These are phyloP conservation scores for Sanguinoderma infundibulare DNA, from an alignment of 1,284 basidiomycete species.

Conservation along the genomic window DNA sequence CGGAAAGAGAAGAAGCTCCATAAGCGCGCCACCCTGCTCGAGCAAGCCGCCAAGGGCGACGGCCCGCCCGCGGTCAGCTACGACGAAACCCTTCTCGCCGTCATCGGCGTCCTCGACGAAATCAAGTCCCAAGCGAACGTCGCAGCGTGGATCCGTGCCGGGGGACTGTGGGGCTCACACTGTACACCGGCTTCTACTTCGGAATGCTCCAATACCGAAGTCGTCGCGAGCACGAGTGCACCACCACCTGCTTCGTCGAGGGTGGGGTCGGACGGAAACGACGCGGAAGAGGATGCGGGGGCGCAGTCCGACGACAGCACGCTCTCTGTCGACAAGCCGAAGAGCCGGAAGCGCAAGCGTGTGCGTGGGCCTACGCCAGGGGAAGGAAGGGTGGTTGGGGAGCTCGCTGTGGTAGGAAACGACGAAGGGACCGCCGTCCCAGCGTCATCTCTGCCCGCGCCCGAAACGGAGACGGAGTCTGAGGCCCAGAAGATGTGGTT, in stretches of 20 bases:
- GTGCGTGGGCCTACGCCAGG: slow-evolving; percentile 7
- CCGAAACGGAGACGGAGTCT: neutral
- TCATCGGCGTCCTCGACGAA: slow-evolving; percentile 73
- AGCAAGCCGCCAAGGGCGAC: neutral
- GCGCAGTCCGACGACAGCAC: slow-evolving; percentile 15
- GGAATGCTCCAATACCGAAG: neutral
- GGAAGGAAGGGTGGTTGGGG: neutral
- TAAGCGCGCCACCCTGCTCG: slow-evolving; percentile 22
- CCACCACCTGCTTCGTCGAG: neutral
- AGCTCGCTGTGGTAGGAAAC: slow-evolving; percentile 23
- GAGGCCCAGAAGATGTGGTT: slow-evolving; percentile 54
- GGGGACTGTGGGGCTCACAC: slow-evolving; percentile 51
- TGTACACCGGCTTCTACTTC: slow-evolving; percentile 1
- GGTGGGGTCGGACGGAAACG: neutral
- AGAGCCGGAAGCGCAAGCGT: slow-evolving; percentile 17
- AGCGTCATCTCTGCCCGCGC: neutral
- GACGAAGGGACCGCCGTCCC: slow-evolving; percentile 19
- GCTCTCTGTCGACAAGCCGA: slow-evolving; percentile 16
- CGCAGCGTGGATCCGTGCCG: slow-evolving; percentile 66
- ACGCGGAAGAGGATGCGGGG: neutral
- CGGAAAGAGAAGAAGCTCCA: slow-evolving; percentile 29
- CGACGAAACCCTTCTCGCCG: slow-evolving; percentile 67
- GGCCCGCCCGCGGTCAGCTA: slow-evolving; percentile 36
- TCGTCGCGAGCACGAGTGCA: neutral
- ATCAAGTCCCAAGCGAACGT: slow-evolving; percentile 65